Conservation (phyloP, 2,329 filamentous ascomycete species). For the Zymoseptoria tritici region DNA sequence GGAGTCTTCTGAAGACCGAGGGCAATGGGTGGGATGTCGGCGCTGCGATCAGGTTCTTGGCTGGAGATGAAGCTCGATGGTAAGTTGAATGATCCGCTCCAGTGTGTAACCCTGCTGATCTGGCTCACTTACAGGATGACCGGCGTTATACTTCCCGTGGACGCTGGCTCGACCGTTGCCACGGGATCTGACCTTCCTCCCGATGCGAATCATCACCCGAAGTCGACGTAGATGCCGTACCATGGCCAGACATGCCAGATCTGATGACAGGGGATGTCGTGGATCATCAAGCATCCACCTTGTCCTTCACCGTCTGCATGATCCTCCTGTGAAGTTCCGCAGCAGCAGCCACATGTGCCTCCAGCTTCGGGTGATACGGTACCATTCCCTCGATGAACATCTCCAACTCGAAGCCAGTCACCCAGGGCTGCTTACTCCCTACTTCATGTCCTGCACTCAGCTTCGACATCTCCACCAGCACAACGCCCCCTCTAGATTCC, state of each 20-base stretch:
- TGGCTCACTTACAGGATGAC: slow-evolving; percentile 21
- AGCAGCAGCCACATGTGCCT: slow-evolving; percentile 9
- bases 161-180: slow-evolving; percentile 41
- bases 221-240: background rate
- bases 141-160: slow-evolving; percentile 41
- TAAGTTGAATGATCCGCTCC: slow-evolving; percentile 27
- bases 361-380: slow-evolving; percentile 13
- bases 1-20: slow-evolving; percentile 47
- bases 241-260: background rate
- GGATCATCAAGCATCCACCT: background rate
- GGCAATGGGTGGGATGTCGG: slow-evolving; percentile 50
- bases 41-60: slow-evolving; percentile 46
- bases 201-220: slow-evolving; percentile 6
- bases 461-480: slow-evolving; percentile 6
- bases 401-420: slow-evolving; percentile 5
- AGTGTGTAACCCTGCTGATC: background rate
- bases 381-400: slow-evolving; percentile 1
- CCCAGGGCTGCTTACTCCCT: slow-evolving; percentile 9
- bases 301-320: background rate
- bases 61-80: slow-evolving; percentile 46
- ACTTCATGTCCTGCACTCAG: slow-evolving; percentile 10
- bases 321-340: background rate
- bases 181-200: slow-evolving; percentile 35
- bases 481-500: slow-evolving; percentile 2
- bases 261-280: background rate